These are phyloP conservation scores for Aspergillus eucalypticola DNA, from an alignment of 2,329 filamentous ascomycete genomes.

Conservation along the genomic window DNA sequence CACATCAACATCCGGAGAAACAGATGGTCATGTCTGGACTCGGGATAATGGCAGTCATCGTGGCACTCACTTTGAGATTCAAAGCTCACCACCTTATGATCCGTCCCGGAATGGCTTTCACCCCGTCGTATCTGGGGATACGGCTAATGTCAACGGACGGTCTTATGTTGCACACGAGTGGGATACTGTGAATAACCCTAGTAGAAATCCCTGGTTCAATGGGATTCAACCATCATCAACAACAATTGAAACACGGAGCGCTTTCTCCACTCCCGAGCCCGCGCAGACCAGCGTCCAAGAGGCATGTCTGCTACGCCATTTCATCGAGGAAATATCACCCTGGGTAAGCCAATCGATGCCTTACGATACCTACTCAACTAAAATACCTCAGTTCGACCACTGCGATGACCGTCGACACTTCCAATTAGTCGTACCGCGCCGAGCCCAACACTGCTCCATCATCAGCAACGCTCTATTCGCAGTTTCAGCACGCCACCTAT, in stretches of 20 bases:
- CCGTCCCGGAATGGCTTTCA: too few relatives aligned
- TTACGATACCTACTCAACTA: background rate
- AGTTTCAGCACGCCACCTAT: constrained; percentile 24
- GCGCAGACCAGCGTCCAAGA: constrained; percentile 13
- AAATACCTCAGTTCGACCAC: constrained; percentile 22
- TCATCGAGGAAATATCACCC: constrained; percentile 29
- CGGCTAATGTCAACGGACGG: too few relatives aligned
- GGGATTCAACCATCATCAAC: background rate
- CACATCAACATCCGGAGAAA: too few relatives aligned
- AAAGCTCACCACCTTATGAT: too few relatives aligned
- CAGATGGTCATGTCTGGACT: too few relatives aligned
- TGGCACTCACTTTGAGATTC: too few relatives aligned
- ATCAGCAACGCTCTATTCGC: constrained; percentile 28
- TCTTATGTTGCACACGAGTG: too few relatives aligned
- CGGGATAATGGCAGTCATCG: too few relatives aligned
- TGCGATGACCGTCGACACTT: constrained; percentile 25
- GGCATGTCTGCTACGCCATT: constrained; percentile 24
- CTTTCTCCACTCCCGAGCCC: background rate
- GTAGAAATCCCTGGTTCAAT: too few relatives aligned
- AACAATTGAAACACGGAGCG: too few relatives aligned
- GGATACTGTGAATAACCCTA: too few relatives aligned
- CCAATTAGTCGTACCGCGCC: constrained; percentile 20
- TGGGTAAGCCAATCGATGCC: constrained; percentile 18
- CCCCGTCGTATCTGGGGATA: too few relatives aligned
- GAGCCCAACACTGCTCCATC: constrained; percentile 21